A percentile compares a stretch with the other conserved stretches of the same genome.
Evolutionary conservation across 225 moss, liverwort and hornwort species (phyloP).

Genomic region (Takakia lepidozioides): DNA sequence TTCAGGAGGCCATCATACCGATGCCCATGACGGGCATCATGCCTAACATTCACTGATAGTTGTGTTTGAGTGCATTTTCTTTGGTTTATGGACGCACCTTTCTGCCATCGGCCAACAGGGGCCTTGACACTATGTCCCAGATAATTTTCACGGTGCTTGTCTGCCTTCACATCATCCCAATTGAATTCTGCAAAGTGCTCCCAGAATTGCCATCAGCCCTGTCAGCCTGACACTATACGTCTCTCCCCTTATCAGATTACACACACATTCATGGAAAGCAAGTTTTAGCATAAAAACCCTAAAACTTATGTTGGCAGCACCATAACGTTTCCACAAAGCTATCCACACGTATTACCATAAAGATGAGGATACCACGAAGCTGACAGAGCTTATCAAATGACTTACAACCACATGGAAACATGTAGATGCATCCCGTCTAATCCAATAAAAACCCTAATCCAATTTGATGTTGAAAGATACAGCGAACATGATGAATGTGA

Average conservation of each 20-base stretch:
- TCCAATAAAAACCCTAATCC: no score
- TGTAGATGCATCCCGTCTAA: no score
- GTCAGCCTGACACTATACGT: not conserved
- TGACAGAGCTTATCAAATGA: no score
- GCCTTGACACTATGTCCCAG: conserved; percentile 95
- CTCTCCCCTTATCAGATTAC: not conserved
- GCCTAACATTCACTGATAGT: no score
- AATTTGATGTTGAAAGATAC: no score
- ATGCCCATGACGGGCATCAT: no score
- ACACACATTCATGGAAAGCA: not conserved
- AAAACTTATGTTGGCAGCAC: not conserved
- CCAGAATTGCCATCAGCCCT: not conserved
- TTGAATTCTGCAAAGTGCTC: conserved; percentile 63
- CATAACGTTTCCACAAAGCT: not conserved
- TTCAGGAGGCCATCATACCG: no score
- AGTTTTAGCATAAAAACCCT: not conserved
- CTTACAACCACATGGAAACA: no score
- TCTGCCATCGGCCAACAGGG: conserved; percentile 98
- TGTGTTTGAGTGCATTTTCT: no score
- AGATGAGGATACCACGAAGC: not conserved
- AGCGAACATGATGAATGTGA: no score
- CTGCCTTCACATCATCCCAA: conserved; percentile 92
- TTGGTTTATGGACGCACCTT: conserved; percentile 38
- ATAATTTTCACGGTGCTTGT: conserved; percentile 95
- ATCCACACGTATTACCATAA: not conserved